These are phyloP conservation scores for Zygoascus tannicola DNA, from an alignment of 805 yeast genomes.

Conservation along the genomic window DNA sequence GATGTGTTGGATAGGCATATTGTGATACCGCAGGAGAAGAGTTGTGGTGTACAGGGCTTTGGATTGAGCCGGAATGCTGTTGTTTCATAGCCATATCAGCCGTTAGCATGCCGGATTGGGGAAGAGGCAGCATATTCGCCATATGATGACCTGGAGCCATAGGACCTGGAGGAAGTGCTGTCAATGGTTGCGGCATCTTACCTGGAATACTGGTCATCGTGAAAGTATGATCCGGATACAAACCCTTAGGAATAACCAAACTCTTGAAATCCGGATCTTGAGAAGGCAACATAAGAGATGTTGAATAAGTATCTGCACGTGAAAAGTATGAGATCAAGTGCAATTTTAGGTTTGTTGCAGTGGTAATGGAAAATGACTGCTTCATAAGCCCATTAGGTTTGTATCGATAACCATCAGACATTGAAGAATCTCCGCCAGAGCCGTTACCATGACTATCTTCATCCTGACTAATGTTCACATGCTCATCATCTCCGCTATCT, in stretches of 20 bases:
- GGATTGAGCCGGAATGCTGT: not conserved
- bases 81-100: not conserved
- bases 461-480: constrained; percentile 1
- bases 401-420: constrained; percentile 31
- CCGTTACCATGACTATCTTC: not conserved
- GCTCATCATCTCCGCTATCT: constrained; percentile 6
- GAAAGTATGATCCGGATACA: constrained; percentile 30
- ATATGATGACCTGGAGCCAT: constrained; percentile 4
- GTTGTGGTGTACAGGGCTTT: constrained; percentile 1
- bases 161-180: not conserved
- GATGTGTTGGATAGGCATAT: not conserved
- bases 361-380: constrained; percentile 52
- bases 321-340: constrained; percentile 54
- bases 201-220: constrained; percentile 6
- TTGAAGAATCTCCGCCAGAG: constrained; percentile 1
- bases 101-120: not conserved
- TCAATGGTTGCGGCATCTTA: not conserved
- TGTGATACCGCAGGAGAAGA: not conserved
- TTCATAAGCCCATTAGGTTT: constrained; percentile 50
- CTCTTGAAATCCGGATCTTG: constrained; percentile 34
- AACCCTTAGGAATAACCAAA: constrained; percentile 29
- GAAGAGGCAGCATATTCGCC: constrained; percentile 7
- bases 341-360: constrained; percentile 42
- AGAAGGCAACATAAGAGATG: constrained; percentile 35
- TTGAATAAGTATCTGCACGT: constrained; percentile 22